Base-by-base conservation (phyloP, 2,329 filamentous ascomycete genomes). In the Tympanopsis confertula region DNA sequence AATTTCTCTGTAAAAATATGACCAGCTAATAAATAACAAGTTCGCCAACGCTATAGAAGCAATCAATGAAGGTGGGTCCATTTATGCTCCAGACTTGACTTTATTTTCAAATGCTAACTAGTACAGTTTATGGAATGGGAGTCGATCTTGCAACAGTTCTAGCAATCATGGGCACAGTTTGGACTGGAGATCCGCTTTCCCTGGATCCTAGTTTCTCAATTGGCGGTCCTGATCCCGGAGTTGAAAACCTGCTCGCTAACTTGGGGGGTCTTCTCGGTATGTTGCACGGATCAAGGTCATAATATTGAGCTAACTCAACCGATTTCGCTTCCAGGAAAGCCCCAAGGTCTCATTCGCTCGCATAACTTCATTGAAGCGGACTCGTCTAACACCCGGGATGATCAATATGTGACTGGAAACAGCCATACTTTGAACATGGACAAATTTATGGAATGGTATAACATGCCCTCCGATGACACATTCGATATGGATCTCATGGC, bases 341-440 rank as follows among this genome's bases (percentile, higher is more conserved):
- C 66, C 0, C 60, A 61, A 30, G 68, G 68, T 4, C 56, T 74
- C 2, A 52, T 53, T 13, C 65, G 65, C n/a, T 64, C 63, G 3
- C 71, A 76, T 49, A 72, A 73, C 48, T 63, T 66, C 39, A 67
- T 72, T 45, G 71, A 75, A 54, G 55, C 63, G 1, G 71, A 75
- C 49, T 65, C 57, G 0, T 73, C 68, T 32, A 59, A 62, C 33
- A 71, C 68, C 0, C 62, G 70, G 3, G 60, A 64, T 24, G 70
- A 74, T 40, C 51, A 76, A 0, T 74, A 74, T 48, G 45, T 58
- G 10, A 66, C 60, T 2, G 65, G 66, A 4, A 63, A 75, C 43
- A 61, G 62, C 38, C 63, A 62, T 38, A 62, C 61, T 14, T 57
- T 75, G 52, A 67, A 72, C 48, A 59, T 74, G 54, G 56, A 58